Evolutionary conservation across 2,329 filamentous ascomycete genomes (phyloP).

Genomic region (Fusarium paranaense): DNA sequence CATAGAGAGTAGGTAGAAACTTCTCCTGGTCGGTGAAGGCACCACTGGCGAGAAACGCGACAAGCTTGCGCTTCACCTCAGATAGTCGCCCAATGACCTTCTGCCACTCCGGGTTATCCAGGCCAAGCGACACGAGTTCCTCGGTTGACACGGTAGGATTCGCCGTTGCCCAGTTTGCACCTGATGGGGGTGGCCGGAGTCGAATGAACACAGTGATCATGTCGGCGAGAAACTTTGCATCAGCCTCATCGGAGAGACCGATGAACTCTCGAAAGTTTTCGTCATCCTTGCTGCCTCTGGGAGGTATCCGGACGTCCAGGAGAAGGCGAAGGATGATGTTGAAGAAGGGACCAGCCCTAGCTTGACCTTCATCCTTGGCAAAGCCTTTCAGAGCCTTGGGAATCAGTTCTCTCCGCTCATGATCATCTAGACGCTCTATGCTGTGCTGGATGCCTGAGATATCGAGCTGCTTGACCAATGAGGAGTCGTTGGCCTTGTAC

Average conservation of each 20-base stretch:
- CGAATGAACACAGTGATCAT: conserved; percentile 82
- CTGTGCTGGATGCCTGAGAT: conserved; percentile 91
- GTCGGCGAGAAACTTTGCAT: conserved; percentile 78
- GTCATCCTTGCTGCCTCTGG: conserved; percentile 84
- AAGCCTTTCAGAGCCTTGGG: conserved; percentile 59
- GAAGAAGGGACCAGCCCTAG: conserved; percentile 72
- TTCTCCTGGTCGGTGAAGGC: conserved; percentile 87
- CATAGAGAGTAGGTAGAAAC: conserved; percentile 85
- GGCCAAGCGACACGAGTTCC: conserved; percentile 48
- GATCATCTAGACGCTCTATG: conserved; percentile 59
- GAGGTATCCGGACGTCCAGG: conserved; percentile 76
- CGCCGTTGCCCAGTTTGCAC: conserved; percentile 44
- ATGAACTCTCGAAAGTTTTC: conserved; percentile 72
- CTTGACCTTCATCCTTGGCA: conserved; percentile 46
- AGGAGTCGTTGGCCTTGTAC: conserved; percentile 80
- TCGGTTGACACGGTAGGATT: conserved; percentile 49
- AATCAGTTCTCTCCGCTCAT: conserved; percentile 79
- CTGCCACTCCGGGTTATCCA: conserved; percentile 70
- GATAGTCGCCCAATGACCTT: conserved; percentile 57
- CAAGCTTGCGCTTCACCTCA: conserved; percentile 67
- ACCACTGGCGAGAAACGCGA: conserved; percentile 82
- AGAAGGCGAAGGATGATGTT: conserved; percentile 85
- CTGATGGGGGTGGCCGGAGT: conserved; percentile 47
- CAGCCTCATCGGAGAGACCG: conserved; percentile 72
- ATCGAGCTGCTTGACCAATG: conserved; percentile 88